Evolutionary conservation across 2,329 filamentous ascomycete species (phyloP).

Genomic region (Periglandula ipomoeae): DNA sequence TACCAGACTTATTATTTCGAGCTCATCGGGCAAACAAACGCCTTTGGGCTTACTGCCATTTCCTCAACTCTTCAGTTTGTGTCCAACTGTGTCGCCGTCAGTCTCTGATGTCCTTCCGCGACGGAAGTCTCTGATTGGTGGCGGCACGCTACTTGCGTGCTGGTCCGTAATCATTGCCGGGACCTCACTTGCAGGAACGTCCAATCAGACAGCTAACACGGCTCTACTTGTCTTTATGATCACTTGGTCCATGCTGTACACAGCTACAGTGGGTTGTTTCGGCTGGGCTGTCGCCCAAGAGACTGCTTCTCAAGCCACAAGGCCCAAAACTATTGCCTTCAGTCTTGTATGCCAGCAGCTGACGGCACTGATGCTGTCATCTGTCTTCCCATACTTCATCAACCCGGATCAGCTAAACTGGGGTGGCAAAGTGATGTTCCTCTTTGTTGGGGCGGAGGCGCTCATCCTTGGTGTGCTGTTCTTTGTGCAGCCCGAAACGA

Average conservation of each 20-base stretch:
- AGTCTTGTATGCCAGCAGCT: constrained; percentile 23
- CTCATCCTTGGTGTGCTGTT: constrained; percentile 22
- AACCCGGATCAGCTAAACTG: constrained; percentile 29
- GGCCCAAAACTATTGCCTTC: constrained; percentile 21
- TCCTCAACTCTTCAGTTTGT: constrained; percentile 20
- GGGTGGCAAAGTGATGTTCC: constrained; percentile 28
- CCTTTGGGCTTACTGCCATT: constrained; percentile 20
- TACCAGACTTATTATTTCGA: constrained; percentile 23
- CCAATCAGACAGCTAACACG: constrained; percentile 16
- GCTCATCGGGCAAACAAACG: constrained; percentile 20
- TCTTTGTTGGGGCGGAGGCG: constrained; percentile 25
- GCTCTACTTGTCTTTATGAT: constrained; percentile 20
- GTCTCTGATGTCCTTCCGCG: constrained; percentile 18
- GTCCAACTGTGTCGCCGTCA: constrained; percentile 17
- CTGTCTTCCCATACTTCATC: constrained; percentile 27
- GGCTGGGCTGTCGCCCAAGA: constrained; percentile 21
- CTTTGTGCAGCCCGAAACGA: constrained; percentile 28
- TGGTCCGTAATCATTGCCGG: background rate
- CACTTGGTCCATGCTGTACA: constrained; percentile 21
- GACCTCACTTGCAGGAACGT: background rate
- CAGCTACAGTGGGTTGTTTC: constrained; percentile 19
- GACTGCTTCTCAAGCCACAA: constrained; percentile 17
- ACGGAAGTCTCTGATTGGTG: constrained; percentile 17
- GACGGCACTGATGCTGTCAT: constrained; percentile 25
- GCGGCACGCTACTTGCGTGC: constrained; percentile 10